Evolutionary conservation across 345 rosid species (phyloP).

Genomic region (Populus deltoides): DNA sequence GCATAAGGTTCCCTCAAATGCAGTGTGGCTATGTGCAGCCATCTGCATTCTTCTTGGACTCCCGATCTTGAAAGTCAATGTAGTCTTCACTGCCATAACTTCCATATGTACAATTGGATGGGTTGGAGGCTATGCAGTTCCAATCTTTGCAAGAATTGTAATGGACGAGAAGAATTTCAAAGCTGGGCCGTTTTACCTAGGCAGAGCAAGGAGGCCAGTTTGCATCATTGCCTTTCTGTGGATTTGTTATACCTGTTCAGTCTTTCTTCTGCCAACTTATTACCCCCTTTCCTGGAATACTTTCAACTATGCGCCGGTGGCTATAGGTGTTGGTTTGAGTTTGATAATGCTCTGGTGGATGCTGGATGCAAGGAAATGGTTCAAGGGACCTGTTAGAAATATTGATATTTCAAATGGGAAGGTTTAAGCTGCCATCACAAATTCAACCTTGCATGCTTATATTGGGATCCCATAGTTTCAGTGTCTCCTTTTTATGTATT

Average conservation of each 20-base stretch:
- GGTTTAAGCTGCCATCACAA: not conserved
- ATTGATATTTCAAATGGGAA: slow-evolving; percentile 36
- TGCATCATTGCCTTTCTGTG: slow-evolving; percentile 56
- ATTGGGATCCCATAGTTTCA: not conserved
- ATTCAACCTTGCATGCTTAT: not conserved
- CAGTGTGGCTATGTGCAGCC: slow-evolving; percentile 63
- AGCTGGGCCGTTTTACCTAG: slow-evolving; percentile 59
- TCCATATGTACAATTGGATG: slow-evolving; percentile 64
- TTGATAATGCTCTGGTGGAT: slow-evolving; percentile 57
- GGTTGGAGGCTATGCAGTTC: slow-evolving; percentile 64
- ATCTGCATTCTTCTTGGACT: slow-evolving; percentile 55
- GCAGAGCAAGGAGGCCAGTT: slow-evolving; percentile 48
- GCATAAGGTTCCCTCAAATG: slow-evolving; percentile 58
- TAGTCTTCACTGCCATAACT: slow-evolving; percentile 58
- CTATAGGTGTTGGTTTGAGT: slow-evolving; percentile 40
- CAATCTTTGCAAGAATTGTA: slow-evolving; percentile 57
- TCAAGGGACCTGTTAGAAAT: slow-evolving; percentile 62
- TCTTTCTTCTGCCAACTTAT: slow-evolving; percentile 51
- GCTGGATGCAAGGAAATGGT: slow-evolving; percentile 56
- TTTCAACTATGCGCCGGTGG: slow-evolving; percentile 63
- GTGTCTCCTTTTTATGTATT: not conserved
- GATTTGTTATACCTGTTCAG: slow-evolving; percentile 62
- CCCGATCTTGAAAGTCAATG: slow-evolving; percentile 50
- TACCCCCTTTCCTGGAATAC: slow-evolving; percentile 49
- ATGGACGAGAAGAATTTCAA: slow-evolving; percentile 55